phyloP scores from a whole-genome alignment of 805 yeast genomes.

The Isabelozyma rhagii region DNA sequence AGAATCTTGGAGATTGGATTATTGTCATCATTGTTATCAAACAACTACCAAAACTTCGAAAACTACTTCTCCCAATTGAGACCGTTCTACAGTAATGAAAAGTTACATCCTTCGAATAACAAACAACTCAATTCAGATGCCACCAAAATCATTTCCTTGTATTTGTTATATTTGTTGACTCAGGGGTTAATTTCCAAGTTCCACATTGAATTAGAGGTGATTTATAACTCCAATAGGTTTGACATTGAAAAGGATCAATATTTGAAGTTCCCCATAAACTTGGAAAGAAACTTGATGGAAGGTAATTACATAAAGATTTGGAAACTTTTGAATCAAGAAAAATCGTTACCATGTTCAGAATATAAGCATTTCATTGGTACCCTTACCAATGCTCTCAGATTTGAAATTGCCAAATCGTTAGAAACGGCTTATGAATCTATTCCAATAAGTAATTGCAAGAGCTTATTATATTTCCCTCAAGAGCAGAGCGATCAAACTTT shows the following conservation, averaged over 20 bases:
- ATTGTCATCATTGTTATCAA: slow-evolving; percentile 63
- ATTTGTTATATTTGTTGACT: slow-evolving; percentile 71
- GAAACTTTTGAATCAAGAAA: slow-evolving; percentile 60
- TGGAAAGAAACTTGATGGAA: slow-evolving; percentile 93
- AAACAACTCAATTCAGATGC: slow-evolving; percentile 31
- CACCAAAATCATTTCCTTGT: slow-evolving; percentile 69
- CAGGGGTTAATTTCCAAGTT: slow-evolving; percentile 83
- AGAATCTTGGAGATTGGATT: slow-evolving; percentile 88
- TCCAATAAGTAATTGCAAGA: slow-evolving; percentile 81
- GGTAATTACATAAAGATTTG: slow-evolving; percentile 93
- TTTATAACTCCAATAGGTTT: slow-evolving; percentile 50
- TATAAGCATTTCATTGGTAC: slow-evolving; percentile 74
- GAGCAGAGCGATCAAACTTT: slow-evolving; percentile 34
- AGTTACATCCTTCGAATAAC: slow-evolving; percentile 34
- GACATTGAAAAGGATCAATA: slow-evolving; percentile 64
- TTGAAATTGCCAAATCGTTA: slow-evolving; percentile 80
- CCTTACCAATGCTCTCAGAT: slow-evolving; percentile 73
- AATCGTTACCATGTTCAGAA: slow-evolving; percentile 65
- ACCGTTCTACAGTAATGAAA: slow-evolving; percentile 61
- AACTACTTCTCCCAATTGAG: slow-evolving; percentile 70
- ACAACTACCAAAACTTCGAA: slow-evolving; percentile 64
- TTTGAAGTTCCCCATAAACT: slow-evolving; percentile 78
- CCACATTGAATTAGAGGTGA: slow-evolving; percentile 82
- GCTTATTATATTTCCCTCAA: slow-evolving; percentile 65
- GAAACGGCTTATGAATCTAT: slow-evolving; percentile 73